These are phyloP conservation scores for Venturia aucupariae DNA, from an alignment of 2,329 filamentous ascomycete species.

Conservation along the genomic window DNA sequence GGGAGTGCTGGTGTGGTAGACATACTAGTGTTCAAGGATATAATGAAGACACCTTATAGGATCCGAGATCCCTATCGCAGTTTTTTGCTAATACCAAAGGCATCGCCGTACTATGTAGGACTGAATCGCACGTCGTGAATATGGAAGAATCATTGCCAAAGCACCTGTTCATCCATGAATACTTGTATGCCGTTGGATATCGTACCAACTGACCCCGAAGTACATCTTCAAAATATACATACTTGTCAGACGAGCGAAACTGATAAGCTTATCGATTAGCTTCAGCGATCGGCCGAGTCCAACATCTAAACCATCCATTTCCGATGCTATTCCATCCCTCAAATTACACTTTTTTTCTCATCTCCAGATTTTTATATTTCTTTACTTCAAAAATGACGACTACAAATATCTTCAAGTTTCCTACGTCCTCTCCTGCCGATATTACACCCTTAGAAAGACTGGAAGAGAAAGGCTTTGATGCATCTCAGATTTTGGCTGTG, in stretches of 20 bases:
- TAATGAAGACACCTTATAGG: neutral
- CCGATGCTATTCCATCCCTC: neutral
- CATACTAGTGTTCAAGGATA: neutral
- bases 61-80: no score
- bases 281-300: neutral
- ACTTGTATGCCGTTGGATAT: slow-evolving; percentile 12
- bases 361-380: no score
- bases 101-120: neutral
- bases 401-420: neutral
- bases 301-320: neutral
- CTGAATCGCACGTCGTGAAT: slow-evolving; percentile 14
- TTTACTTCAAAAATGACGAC: no score
- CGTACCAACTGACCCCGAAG: no score
- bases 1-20: slow-evolving; percentile 33
- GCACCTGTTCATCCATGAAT: neutral
- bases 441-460: neutral
- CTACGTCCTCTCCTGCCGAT: neutral
- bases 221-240: no score
- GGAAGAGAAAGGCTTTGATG: neutral
- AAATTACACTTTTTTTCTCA: neutral
- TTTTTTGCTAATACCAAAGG: neutral
- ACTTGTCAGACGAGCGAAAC: neutral
- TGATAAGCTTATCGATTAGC: neutral
- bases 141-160: slow-evolving; percentile 10
- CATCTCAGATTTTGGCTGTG: neutral